These are phyloP conservation scores for Logfia minima DNA, from an alignment of 129 eudicot species.

Conservation along the genomic window DNA sequence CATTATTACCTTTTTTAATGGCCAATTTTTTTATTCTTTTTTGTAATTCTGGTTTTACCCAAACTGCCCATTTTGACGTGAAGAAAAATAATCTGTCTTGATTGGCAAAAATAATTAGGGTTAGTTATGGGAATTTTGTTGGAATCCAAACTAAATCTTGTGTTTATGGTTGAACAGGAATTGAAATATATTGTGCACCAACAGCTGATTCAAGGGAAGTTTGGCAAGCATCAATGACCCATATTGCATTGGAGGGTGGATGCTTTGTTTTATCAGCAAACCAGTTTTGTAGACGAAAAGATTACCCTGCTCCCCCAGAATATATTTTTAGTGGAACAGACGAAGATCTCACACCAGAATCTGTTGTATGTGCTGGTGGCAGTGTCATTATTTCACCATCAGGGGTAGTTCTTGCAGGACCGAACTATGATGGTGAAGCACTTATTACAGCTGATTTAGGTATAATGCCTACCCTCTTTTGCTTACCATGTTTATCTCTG, in stretches of 20 bases:
- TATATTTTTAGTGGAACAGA: conserved; percentile 64
- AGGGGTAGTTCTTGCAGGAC: conserved; percentile 86
- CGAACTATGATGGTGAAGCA: conserved; percentile 92
- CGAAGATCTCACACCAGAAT: conserved; percentile 79
- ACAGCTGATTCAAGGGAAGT: conserved; percentile 96
- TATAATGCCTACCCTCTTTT: conserved; percentile 11
- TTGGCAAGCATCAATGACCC: conserved; percentile 99
- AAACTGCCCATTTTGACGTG: neutral
- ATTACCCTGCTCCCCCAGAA: conserved; percentile 95
- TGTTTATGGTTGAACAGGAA: conserved; percentile 48
- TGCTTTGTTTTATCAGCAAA: conserved; percentile 92
- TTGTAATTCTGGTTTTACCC: neutral
- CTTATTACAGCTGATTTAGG: conserved; percentile 93
- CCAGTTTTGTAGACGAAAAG: conserved; percentile 90
- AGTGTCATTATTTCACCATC: conserved; percentile 92
- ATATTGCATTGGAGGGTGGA: conserved; percentile 97
- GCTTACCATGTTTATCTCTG: neutral
- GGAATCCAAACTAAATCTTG: neutral
- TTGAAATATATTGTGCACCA: conserved; percentile 97
- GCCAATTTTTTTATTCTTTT: neutral
- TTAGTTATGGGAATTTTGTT: neutral
- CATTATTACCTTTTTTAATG: neutral
- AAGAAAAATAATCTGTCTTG: neutral
- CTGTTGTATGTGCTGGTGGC: conserved; percentile 96
- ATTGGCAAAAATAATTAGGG: neutral